Conservation (phyloP, 1,139 yeast genomes). For the Zygosaccharomyces pseudobailii region DNA sequence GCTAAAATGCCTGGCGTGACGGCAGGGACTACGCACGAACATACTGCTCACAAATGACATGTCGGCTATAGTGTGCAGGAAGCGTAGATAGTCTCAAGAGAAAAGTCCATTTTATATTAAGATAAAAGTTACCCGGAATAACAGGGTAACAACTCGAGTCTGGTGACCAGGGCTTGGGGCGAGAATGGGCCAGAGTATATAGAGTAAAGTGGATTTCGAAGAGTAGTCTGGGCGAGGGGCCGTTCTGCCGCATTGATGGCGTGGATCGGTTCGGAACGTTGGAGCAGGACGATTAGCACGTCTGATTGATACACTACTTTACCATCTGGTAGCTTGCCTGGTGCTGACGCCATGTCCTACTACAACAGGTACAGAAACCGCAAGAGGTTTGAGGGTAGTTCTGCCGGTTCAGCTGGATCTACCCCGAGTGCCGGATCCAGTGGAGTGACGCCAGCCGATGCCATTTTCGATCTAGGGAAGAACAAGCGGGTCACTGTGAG, state of each 20-base stretch:
- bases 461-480: slow-evolving; percentile 49
- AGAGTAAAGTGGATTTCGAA: not conserved
- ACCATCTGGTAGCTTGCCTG: slow-evolving; percentile 3
- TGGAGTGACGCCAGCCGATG: slow-evolving; percentile 24
- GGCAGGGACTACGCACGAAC: too few species aligned
- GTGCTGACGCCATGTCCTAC: slow-evolving; percentile 24
- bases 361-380: slow-evolving; percentile 30
- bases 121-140: not conserved
- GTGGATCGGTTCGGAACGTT: not conserved
- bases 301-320: not conserved
- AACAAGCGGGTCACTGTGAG: slow-evolving; percentile 71
- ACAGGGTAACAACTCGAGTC: not conserved
- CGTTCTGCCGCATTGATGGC: not conserved
- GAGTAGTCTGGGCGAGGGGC: not conserved
- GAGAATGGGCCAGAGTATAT: not conserved
- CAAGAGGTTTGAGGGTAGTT: slow-evolving; percentile 16
- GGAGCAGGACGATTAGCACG: not conserved
- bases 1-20: too few species aligned
- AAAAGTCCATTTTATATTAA: not conserved
- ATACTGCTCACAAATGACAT: too few species aligned
- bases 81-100: too few species aligned
- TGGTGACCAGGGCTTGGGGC: not conserved
- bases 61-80: too few species aligned
- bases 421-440: slow-evolving; percentile 3
- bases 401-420: slow-evolving; percentile 12